A percentile compares a stretch with the other conserved stretches of the same genome.
Evolutionary conservation across 345 rosid species (phyloP).

Genomic region (Pseudoturritis turrita): DNA sequence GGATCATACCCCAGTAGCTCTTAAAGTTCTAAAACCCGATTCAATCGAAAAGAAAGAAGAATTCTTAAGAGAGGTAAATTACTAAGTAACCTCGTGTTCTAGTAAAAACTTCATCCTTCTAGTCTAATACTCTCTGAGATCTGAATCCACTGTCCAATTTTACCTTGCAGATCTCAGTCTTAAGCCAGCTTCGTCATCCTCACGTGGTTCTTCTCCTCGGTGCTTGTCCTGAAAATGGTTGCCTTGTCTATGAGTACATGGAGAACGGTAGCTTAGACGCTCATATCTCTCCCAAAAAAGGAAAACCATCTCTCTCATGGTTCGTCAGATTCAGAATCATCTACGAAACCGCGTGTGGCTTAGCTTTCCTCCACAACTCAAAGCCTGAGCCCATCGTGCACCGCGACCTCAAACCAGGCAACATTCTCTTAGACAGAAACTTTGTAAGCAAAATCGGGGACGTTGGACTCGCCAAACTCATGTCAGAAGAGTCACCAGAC

Average conservation of each 20-base stretch:
- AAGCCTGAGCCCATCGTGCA: constrained; percentile 86
- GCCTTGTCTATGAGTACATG: constrained; percentile 81
- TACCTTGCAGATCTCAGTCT: constrained; percentile 67
- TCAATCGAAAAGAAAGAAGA: constrained; percentile 60
- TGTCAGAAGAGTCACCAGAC: constrained; percentile 68
- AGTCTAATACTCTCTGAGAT: not conserved
- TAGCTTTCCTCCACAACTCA: constrained; percentile 87
- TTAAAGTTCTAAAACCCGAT: constrained; percentile 64
- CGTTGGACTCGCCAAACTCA: constrained; percentile 84
- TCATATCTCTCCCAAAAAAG: constrained; percentile 44
- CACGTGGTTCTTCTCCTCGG: constrained; percentile 80
- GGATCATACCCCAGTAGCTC: constrained; percentile 78
- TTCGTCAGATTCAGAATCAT: constrained; percentile 61
- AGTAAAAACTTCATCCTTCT: not conserved
- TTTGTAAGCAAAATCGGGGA: constrained; percentile 83
- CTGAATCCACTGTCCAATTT: not conserved
- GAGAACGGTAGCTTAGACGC: constrained; percentile 82
- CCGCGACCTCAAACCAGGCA: constrained; percentile 83
- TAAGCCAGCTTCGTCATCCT: constrained; percentile 79
- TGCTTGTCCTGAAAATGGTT: constrained; percentile 78
- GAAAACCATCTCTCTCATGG: constrained; percentile 79
- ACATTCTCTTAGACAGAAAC: constrained; percentile 67
- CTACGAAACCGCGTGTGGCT: constrained; percentile 79
- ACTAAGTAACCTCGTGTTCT: not conserved
- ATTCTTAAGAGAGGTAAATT: constrained; percentile 72